phyloP scores from a whole-genome alignment of 2,329 filamentous ascomycete species.

The Ustilaginoidea virens region DNA sequence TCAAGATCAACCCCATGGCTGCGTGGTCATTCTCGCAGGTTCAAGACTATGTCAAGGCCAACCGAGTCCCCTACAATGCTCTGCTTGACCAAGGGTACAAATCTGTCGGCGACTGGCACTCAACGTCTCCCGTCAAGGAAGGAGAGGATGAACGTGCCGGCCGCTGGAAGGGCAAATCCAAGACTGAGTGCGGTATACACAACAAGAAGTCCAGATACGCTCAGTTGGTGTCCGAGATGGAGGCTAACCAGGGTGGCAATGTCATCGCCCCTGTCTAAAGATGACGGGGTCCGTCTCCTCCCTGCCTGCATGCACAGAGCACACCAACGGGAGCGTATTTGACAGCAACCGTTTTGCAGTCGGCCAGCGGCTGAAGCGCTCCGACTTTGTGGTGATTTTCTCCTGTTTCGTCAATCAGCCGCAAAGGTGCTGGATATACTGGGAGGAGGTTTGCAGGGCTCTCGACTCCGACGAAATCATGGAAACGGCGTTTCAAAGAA shows the following conservation, averaged over 20 bases:
- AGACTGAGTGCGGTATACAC: conserved; percentile 98
- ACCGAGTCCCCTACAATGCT: conserved; percentile 86
- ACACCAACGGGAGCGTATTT: too few relatives aligned
- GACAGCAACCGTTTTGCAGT: too few relatives aligned
- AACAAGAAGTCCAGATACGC: conserved; percentile 93
- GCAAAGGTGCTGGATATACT: too few relatives aligned
- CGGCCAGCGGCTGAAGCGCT: too few relatives aligned
- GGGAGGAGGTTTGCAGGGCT: too few relatives aligned
- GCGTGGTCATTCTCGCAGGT: conserved; percentile 91
- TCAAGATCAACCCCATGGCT: conserved; percentile 96
- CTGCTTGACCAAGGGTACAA: conserved; percentile 93
- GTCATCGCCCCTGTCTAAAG: conserved; percentile 13
- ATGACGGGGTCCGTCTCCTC: too few relatives aligned
- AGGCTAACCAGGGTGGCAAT: conserved; percentile 44
- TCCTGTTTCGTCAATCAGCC: too few relatives aligned
- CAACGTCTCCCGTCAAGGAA: conserved; percentile 74
- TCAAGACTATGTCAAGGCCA: conserved; percentile 67
- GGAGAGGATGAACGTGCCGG: conserved; percentile 93
- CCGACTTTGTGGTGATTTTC: too few relatives aligned
- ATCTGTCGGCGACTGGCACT: conserved; percentile 96
- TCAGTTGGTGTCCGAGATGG: conserved; percentile 62
- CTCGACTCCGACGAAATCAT: too few relatives aligned
- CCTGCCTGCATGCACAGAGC: too few relatives aligned
- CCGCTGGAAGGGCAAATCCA: conserved; percentile 88
- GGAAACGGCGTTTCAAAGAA: too few relatives aligned